Evolutionary conservation across 202 grass and related monocot genomes (phyloP).

Genomic region (Brachypodium distachyon): DNA sequence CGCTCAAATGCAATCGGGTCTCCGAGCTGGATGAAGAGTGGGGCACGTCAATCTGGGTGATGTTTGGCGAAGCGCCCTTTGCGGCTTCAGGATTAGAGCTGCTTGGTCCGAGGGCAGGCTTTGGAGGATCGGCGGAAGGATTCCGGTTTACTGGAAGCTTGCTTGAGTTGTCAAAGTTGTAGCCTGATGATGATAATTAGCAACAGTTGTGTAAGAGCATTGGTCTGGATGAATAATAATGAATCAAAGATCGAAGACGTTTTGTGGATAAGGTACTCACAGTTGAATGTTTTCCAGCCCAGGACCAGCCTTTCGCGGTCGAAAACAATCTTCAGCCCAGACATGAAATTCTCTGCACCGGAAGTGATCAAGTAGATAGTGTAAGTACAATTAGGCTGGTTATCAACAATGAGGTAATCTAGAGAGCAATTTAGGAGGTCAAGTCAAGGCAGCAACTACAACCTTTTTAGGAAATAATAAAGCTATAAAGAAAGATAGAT

Average conservation of each 20-base stretch:
- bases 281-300: slow-evolving; percentile 71
- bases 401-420: background rate
- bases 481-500: background rate
- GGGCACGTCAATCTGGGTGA: slow-evolving; percentile 22
- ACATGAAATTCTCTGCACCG: slow-evolving; percentile 81
- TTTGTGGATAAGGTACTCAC: slow-evolving; percentile 38
- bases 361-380: background rate
- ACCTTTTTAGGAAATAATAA: background rate
- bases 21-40: slow-evolving; percentile 20
- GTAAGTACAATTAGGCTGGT: background rate
- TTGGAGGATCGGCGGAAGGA: slow-evolving; percentile 21
- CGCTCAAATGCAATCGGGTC: slow-evolving; percentile 15
- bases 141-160: slow-evolving; percentile 20
- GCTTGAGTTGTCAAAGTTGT: slow-evolving; percentile 20
- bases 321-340: slow-evolving; percentile 73
- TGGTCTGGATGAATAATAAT: background rate
- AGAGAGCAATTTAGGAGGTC: background rate
- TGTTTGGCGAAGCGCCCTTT: slow-evolving; percentile 8
- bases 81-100: slow-evolving; percentile 38
- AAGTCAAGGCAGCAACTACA: background rate
- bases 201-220: background rate
- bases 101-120: slow-evolving; percentile 21
- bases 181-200: slow-evolving; percentile 24
- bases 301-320: slow-evolving; percentile 59
- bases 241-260: background rate